A percentile compares a stretch with the other conserved stretches of the same genome.
phyloP scores from a whole-genome alignment of 148 eudicot species.

The Rhododendron ovatum region DNA sequence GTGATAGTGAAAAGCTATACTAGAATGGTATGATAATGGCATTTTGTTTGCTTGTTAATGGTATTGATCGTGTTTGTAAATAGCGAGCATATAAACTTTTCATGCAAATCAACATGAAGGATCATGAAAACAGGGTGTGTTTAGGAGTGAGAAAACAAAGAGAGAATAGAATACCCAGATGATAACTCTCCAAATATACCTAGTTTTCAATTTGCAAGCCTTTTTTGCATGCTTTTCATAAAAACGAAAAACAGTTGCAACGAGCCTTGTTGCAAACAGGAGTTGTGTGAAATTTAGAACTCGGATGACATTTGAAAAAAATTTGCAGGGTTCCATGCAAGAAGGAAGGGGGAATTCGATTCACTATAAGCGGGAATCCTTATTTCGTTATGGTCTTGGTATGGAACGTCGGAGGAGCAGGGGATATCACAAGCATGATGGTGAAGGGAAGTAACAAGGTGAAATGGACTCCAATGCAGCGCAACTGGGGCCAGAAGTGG shows the following conservation, averaged over 20 bases:
- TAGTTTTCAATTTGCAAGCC: background rate
- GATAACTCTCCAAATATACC: background rate
- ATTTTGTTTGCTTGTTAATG: background rate
- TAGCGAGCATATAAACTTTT: background rate
- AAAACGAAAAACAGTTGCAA: background rate
- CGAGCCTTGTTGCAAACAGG: background rate
- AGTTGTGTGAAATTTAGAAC: background rate
- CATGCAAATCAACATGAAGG: background rate
- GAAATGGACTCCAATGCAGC: slow-evolving; percentile 45
- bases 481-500: slow-evolving; percentile 76
- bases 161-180: background rate
- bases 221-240: background rate
- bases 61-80: background rate
- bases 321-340: slow-evolving; percentile 59
- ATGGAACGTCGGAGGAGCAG: slow-evolving; percentile 76
- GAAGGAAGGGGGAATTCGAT: slow-evolving; percentile 62
- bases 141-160: background rate
- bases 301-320: background rate
- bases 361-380: slow-evolving; percentile 55
- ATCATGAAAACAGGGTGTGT: background rate
- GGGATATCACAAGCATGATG: slow-evolving; percentile 43
- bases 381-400: slow-evolving; percentile 48
- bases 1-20: background rate
- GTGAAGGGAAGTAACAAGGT: slow-evolving; percentile 40
- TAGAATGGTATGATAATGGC: background rate